phyloP scores from a whole-genome alignment of 495 filamentous ascomycete species.

The Entonaema liquescens region DNA sequence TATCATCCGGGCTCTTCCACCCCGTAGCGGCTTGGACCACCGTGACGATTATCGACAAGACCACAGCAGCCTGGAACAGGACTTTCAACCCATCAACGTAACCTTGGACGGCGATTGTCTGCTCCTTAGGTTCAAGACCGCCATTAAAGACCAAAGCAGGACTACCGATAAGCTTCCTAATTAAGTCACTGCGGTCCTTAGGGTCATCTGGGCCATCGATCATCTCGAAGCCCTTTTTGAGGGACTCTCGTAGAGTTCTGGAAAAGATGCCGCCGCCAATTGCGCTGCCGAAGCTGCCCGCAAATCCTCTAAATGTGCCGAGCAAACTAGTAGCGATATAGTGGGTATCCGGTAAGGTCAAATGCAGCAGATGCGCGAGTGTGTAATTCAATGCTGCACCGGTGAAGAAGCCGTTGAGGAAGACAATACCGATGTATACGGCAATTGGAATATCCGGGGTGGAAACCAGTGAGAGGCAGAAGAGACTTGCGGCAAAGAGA shows the following conservation, averaged over 20 bases:
- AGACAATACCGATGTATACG: constrained; percentile 64
- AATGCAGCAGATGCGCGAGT: constrained; percentile 75
- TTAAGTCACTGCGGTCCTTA: constrained; percentile 62
- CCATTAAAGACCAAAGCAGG: constrained; percentile 66
- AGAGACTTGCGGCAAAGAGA: constrained; percentile 62
- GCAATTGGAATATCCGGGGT: constrained; percentile 54
- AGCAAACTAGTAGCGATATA: constrained; percentile 76
- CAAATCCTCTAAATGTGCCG: constrained; percentile 77
- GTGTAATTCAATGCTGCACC: constrained; percentile 80
- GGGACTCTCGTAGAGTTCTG: constrained; percentile 62
- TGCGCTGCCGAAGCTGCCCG: constrained; percentile 77
- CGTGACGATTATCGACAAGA: constrained; percentile 62
- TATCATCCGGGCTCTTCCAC: constrained; percentile 57
- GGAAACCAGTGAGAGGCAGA: constrained; percentile 59
- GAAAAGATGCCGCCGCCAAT: constrained; percentile 80
- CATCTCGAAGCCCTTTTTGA: constrained; percentile 64
- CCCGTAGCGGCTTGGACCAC: constrained; percentile 74
- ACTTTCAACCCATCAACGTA: constrained; percentile 67
- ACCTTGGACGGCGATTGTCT: constrained; percentile 65
- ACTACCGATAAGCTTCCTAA: constrained; percentile 71
- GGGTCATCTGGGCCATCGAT: constrained; percentile 49
- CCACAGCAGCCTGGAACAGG: constrained; percentile 66
- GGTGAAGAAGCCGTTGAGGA: constrained; percentile 73
- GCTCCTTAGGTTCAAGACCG: constrained; percentile 61
- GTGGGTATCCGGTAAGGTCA: constrained; percentile 68